Evolutionary conservation across 495 filamentous ascomycete genomes (phyloP).

Genomic region (Lentithecium fluviatile): DNA sequence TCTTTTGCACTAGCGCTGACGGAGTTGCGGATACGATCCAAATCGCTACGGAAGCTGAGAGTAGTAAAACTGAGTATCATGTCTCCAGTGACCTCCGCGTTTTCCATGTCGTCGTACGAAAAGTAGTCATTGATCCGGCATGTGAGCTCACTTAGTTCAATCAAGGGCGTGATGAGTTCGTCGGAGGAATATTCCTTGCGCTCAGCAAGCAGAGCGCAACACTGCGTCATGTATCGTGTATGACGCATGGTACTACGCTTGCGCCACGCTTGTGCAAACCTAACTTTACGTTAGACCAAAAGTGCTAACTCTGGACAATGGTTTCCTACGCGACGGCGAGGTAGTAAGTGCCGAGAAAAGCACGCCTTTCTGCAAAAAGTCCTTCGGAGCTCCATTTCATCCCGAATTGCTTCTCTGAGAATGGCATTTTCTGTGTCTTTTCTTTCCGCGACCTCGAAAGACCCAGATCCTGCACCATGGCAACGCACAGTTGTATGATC

Average conservation of each 20-base stretch:
- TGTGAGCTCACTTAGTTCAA: conserved; percentile 11
- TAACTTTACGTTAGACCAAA: not conserved
- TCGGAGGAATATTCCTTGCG: conserved; percentile 4
- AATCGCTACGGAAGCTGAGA: conserved; percentile 10
- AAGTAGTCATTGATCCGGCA: conserved; percentile 23
- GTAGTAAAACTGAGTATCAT: conserved; percentile 10
- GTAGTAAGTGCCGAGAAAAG: conserved; percentile 17
- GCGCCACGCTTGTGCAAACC: conserved; percentile 22
- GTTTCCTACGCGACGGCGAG: conserved; percentile 11
- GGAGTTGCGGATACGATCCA: conserved; percentile 11
- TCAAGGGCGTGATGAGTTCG: conserved; percentile 10
- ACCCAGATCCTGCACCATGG: conserved; percentile 17
- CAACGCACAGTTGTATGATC: conserved; percentile 19
- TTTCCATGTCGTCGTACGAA: conserved; percentile 22
- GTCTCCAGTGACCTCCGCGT: conserved; percentile 17
- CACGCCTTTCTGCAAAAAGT: conserved; percentile 8
- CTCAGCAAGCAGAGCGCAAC: conserved; percentile 2
- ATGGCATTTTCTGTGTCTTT: not conserved
- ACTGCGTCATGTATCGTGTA: conserved; percentile 19
- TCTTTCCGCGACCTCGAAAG: conserved; percentile 10
- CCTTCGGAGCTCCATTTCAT: not conserved
- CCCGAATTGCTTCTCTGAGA: not conserved
- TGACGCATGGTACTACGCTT: conserved; percentile 10
- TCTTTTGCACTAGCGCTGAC: not conserved
- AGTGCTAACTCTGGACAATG: not conserved